Evolutionary conservation across 2,329 filamentous ascomycete species (phyloP).

Genomic region (Biscogniauxia sp.): DNA sequence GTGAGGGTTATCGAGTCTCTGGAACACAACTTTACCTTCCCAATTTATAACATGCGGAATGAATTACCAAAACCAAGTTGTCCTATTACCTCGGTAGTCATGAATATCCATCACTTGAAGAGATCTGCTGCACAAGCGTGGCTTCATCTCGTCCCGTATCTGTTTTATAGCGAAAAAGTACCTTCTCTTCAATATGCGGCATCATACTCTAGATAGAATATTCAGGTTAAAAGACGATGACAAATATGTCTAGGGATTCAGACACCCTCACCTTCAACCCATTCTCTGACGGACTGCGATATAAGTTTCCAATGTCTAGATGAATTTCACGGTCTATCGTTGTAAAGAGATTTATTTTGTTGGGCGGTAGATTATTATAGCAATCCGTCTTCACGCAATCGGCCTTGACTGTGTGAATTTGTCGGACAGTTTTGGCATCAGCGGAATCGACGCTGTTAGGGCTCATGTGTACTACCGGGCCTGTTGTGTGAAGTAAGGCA

Average conservation of each 20-base stretch:
- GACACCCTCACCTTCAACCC: constrained; percentile 25
- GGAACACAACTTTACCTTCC: constrained; percentile 37
- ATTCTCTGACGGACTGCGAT: constrained; percentile 37
- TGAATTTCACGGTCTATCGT: constrained; percentile 40
- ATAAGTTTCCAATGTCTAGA: constrained; percentile 40
- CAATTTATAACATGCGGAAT: constrained; percentile 50
- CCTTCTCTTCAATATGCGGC: constrained; percentile 35
- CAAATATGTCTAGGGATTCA: no score
- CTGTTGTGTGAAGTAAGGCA: constrained; percentile 6
- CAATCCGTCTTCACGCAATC: constrained; percentile 29
- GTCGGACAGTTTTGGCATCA: constrained; percentile 21
- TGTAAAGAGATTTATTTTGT: constrained; percentile 37
- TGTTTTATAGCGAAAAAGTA: constrained; percentile 39
- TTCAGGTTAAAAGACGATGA: no score
- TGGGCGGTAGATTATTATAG: constrained; percentile 19
- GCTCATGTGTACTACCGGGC: constrained; percentile 27
- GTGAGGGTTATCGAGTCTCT: background rate
- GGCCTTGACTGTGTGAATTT: constrained; percentile 30
- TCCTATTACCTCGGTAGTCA: constrained; percentile 53
- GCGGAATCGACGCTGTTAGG: constrained; percentile 27
- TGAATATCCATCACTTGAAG: constrained; percentile 53
- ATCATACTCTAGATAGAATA: constrained; percentile 18
- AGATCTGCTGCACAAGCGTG: constrained; percentile 41
- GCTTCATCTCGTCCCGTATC: constrained; percentile 44
- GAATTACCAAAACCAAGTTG: constrained; percentile 56